These are phyloP conservation scores for Biscogniauxia mediterranea DNA, from an alignment of 2,329 filamentous ascomycete genomes.

Conservation along the genomic window DNA sequence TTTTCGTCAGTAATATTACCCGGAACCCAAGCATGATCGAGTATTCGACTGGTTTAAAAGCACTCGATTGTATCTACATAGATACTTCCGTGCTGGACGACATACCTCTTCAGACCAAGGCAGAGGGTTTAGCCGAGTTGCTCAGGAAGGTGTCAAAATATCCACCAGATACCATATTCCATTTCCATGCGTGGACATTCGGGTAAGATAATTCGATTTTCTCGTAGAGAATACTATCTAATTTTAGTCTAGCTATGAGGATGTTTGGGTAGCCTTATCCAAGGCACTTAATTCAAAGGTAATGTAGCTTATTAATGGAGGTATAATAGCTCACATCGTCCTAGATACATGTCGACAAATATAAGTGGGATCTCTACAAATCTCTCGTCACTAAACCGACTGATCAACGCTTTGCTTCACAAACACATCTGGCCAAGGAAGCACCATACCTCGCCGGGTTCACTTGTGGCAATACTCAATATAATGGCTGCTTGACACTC, in stretches of 20 bases:
- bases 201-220: conserved; percentile 41
- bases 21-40: conserved; percentile 73
- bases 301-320: conserved; percentile 6
- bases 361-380: conserved; percentile 72
- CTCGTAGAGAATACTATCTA: not conserved
- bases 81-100: conserved; percentile 73
- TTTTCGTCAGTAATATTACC: conserved; percentile 75
- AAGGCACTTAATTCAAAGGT: conserved; percentile 65
- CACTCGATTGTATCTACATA: conserved; percentile 79
- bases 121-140: conserved; percentile 73
- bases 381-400: conserved; percentile 52
- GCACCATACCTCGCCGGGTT: conserved; percentile 71
- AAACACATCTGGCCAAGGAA: conserved; percentile 52
- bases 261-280: conserved; percentile 83
- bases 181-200: conserved; percentile 88
- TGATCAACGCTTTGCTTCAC: conserved; percentile 38
- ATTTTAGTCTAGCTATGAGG: conserved; percentile 62
- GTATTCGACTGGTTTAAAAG: conserved; percentile 65
- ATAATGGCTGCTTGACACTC: conserved; percentile 70
- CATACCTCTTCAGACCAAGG: conserved; percentile 57
- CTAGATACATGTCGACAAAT: conserved; percentile 77
- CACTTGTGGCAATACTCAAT: conserved; percentile 67
- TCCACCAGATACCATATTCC: conserved; percentile 72
- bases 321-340: not conserved
- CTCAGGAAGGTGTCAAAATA: conserved; percentile 66